Evolutionary conservation across 2,329 filamentous ascomycete genomes (phyloP).

Genomic region (Talaromyces marneffei): DNA sequence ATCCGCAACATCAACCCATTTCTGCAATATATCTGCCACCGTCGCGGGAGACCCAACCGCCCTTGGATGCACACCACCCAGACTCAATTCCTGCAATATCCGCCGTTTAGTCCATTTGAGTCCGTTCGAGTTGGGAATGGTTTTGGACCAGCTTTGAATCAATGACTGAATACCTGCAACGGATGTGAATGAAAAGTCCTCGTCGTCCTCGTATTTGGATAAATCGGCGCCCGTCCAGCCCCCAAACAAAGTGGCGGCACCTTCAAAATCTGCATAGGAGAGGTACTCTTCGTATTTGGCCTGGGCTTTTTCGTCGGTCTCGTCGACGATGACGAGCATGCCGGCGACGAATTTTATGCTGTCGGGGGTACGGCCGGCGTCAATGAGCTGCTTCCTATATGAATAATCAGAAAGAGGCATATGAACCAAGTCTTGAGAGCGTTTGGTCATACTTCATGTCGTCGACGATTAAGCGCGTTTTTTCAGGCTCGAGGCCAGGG

Average conservation of each 20-base stretch:
- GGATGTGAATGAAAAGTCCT: slow-evolving; percentile 41
- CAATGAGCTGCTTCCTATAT: slow-evolving; percentile 31
- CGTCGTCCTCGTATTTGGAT: slow-evolving; percentile 38
- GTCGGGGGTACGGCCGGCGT: slow-evolving; percentile 34
- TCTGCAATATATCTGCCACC: slow-evolving; percentile 34
- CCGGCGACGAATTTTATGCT: slow-evolving; percentile 43
- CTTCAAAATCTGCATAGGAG: slow-evolving; percentile 42
- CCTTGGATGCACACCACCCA: slow-evolving; percentile 33
- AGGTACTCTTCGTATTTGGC: slow-evolving; percentile 39
- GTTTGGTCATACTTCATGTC: slow-evolving; percentile 24
- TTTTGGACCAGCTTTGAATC: slow-evolving; percentile 42
- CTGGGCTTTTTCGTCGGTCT: slow-evolving; percentile 41
- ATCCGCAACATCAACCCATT: slow-evolving; percentile 42
- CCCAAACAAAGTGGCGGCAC: slow-evolving; percentile 42
- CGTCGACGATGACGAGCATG: slow-evolving; percentile 40
- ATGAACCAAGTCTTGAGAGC: too few species aligned
- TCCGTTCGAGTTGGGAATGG: slow-evolving; percentile 36
- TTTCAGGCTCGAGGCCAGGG: slow-evolving; percentile 39
- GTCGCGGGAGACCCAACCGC: slow-evolving; percentile 33
- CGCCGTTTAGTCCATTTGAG: slow-evolving; percentile 36
- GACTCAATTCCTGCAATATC: slow-evolving; percentile 30
- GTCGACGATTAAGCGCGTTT: slow-evolving; percentile 39
- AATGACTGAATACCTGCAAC: slow-evolving; percentile 40
- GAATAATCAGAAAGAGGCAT: too few species aligned
- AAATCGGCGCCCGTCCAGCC: slow-evolving; percentile 46